Evolutionary conservation across 805 yeast genomes (phyloP).

Genomic region (Lipomyces japonicus): DNA sequence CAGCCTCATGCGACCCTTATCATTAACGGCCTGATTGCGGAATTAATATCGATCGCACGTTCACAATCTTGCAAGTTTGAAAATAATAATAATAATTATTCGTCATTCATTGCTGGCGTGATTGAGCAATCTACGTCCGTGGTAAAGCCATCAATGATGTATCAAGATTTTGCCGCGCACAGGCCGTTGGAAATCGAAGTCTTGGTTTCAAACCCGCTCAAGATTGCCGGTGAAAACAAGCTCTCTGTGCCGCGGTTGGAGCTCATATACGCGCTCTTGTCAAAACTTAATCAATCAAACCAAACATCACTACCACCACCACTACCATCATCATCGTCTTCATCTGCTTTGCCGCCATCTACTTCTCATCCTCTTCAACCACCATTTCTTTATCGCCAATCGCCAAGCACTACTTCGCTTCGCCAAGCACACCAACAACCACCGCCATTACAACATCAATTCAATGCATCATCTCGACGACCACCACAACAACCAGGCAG

Average conservation of each 20-base stretch:
- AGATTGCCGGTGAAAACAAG: constrained; percentile 47
- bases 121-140: constrained; percentile 7
- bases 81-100: neutral
- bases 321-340: neutral
- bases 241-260: constrained; percentile 58
- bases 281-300: constrained; percentile 32
- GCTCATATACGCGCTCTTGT: constrained; percentile 55
- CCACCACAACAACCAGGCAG: neutral
- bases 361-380: neutral
- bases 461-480: neutral
- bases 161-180: constrained; percentile 33
- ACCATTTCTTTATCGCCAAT: constrained; percentile 4
- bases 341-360: neutral
- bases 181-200: constrained; percentile 66
- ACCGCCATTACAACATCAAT: neutral
- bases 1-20: constrained; percentile 13
- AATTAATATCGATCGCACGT: constrained; percentile 19
- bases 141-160: constrained; percentile 25
- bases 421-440: constrained; percentile 2
- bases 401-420: constrained; percentile 2
- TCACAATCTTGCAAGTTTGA: constrained; percentile 20
- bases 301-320: neutral
- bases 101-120: constrained; percentile 2
- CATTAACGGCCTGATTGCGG: constrained; percentile 16
- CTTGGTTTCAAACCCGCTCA: constrained; percentile 62